Evolutionary conservation across 768 basidiomycete species (phyloP).

Genomic region (Trametes meyenii): DNA sequence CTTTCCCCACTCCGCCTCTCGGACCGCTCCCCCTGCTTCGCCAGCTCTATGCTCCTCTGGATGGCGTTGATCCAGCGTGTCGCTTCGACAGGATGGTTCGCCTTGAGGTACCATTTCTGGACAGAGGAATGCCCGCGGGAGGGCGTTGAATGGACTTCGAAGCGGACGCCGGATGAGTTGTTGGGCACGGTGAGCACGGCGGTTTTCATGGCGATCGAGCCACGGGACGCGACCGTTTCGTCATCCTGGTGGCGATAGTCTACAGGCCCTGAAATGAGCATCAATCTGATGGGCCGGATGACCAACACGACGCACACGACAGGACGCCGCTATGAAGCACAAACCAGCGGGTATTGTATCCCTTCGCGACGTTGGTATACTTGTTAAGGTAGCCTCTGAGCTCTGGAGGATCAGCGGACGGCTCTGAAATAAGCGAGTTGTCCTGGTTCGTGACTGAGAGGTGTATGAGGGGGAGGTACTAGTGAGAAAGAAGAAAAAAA

Average conservation of each 20-base stretch:
- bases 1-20: conserved; percentile 52
- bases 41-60: conserved; percentile 71
- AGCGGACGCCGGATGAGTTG: conserved; percentile 64
- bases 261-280: conserved; percentile 18
- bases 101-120: conserved; percentile 84
- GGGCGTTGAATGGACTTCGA: conserved; percentile 76
- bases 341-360: conserved; percentile 91
- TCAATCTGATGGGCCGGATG: not conserved
- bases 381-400: conserved; percentile 86
- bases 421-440: conserved; percentile 60
- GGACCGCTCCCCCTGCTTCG: conserved; percentile 39
- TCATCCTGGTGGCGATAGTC: conserved; percentile 92
- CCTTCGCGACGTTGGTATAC: conserved; percentile 89
- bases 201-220: conserved; percentile 85
- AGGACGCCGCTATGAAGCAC: conserved; percentile 83
- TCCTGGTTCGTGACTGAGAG: conserved; percentile 77
- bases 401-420: conserved; percentile 55
- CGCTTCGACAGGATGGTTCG: conserved; percentile 88
- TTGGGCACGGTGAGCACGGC: conserved; percentile 62
- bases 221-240: conserved; percentile 81
- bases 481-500: not conserved
- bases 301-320: conserved; percentile 59
- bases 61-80: conserved; percentile 85
- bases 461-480: conserved; percentile 12
- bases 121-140: conserved; percentile 47